These are phyloP conservation scores for Chimonanthus praecox DNA, from an alignment of 164 flowering plant genomes.

Conservation along the genomic window DNA sequence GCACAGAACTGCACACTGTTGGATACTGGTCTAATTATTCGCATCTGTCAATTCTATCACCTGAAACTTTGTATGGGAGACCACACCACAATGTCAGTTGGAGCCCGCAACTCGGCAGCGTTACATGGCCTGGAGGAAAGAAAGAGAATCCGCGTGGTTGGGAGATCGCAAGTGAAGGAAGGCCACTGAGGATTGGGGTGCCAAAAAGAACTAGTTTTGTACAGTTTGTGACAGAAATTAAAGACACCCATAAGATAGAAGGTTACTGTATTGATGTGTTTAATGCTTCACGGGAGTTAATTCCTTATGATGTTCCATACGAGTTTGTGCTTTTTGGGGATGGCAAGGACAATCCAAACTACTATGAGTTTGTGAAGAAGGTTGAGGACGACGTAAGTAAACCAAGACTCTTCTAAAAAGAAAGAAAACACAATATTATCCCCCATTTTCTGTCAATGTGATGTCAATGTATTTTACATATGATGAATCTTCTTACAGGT, in stretches of 20 bases:
- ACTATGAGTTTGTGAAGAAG: constrained; percentile 41
- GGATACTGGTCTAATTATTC: constrained; percentile 62
- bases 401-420: neutral
- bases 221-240: constrained; percentile 42
- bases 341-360: constrained; percentile 59
- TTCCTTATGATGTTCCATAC: constrained; percentile 60
- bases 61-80: constrained; percentile 19
- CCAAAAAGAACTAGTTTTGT: constrained; percentile 53
- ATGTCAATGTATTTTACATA: neutral
- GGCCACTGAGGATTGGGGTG: constrained; percentile 54
- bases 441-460: neutral
- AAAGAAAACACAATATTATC: neutral
- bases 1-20: constrained; percentile 21
- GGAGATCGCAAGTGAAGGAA: constrained; percentile 43
- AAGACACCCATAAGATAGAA: constrained; percentile 23
- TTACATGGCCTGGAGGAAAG: constrained; percentile 62
- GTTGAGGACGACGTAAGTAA: constrained; percentile 56
- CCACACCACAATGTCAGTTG: constrained; percentile 1
- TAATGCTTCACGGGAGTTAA: constrained; percentile 35
- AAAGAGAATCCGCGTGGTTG: constrained; percentile 65
- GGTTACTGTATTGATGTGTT: constrained; percentile 82
- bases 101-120: constrained; percentile 33
- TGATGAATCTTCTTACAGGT: constrained; percentile 26
- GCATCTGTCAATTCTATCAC: constrained; percentile 45
- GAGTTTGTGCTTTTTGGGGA: constrained; percentile 49